A percentile compares a stretch with the other conserved stretches of the same genome.
Evolutionary conservation across 495 filamentous ascomycete species (phyloP).

Genomic region (Penicillium salamii): DNA sequence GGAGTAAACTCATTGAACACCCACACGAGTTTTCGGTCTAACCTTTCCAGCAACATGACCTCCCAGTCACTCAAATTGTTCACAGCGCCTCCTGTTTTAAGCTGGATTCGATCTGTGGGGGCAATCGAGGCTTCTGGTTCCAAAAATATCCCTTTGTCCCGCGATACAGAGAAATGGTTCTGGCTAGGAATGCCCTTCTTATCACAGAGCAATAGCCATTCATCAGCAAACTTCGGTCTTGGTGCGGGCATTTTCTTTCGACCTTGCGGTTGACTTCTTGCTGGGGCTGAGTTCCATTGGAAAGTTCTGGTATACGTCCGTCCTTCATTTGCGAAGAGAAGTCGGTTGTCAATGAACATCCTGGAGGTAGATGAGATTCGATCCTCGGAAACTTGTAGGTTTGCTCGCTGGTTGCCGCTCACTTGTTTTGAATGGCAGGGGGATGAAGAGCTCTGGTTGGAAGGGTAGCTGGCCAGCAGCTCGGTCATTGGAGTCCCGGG

Average conservation of each 20-base stretch:
- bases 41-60: conserved; percentile 29
- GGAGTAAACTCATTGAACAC: conserved; percentile 37
- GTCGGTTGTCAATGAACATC: neutral
- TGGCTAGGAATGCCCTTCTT: neutral
- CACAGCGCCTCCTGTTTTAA: neutral
- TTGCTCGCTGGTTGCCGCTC: neutral
- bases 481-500: conserved; percentile 38
- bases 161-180: neutral
- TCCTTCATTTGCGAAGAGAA: neutral
- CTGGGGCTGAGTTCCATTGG: conserved; percentile 13
- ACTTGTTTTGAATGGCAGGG: neutral
- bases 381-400: neutral
- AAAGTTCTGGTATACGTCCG: neutral
- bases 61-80: conserved; percentile 35
- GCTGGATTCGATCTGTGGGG: neutral
- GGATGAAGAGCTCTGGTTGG: conserved; percentile 13
- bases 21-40: conserved; percentile 42
- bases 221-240: neutral
- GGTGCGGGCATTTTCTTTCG: neutral
- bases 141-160: neutral
- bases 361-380: neutral
- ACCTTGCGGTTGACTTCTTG: neutral
- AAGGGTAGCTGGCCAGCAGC: conserved; percentile 24
- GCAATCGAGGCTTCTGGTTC: neutral
- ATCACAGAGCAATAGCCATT: neutral